Evolutionary conservation across 805 yeast species (phyloP).

Genomic region (Yamadazyma laniorum): DNA sequence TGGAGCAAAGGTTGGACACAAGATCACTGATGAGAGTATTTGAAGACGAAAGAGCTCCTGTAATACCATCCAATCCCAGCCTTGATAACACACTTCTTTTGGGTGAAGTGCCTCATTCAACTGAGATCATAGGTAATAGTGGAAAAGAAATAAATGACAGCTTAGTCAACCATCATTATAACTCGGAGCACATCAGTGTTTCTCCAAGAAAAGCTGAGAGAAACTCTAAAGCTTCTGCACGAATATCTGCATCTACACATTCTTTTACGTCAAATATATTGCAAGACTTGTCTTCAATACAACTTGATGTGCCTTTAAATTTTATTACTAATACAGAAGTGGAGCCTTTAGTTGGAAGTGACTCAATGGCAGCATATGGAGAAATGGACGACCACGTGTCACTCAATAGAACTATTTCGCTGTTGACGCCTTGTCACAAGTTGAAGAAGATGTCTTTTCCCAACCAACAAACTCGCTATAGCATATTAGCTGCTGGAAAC

Average conservation of each 20-base stretch:
- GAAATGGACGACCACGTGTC: too few relatives aligned
- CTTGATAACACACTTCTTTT: too few relatives aligned
- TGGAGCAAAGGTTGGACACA: too few relatives aligned
- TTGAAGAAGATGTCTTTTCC: conserved; percentile 1
- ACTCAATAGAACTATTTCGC: neutral
- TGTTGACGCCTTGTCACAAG: neutral
- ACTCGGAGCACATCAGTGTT: neutral
- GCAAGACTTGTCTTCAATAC: conserved; percentile 6
- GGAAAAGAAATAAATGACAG: too few relatives aligned
- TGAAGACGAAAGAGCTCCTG: too few relatives aligned
- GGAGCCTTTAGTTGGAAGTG: conserved; percentile 3
- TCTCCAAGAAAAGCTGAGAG: neutral
- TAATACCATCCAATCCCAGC: too few relatives aligned
- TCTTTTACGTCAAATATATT: conserved; percentile 5
- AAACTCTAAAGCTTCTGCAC: too few relatives aligned
- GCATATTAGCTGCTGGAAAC: too few relatives aligned
- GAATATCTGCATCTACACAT: conserved; percentile 1
- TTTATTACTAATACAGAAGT: neutral
- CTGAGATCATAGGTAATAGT: too few relatives aligned
- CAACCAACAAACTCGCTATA: neutral
- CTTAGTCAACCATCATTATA: conserved; percentile 6
- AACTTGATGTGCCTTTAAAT: conserved; percentile 2
- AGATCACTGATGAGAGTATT: too few relatives aligned
- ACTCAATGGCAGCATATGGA: too few relatives aligned
- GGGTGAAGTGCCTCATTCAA: too few relatives aligned